Evolutionary conservation across 306 rosid species (phyloP), one percentile per base, ranked within the genome.

Genomic region (Quillaja saponaria): DNA sequence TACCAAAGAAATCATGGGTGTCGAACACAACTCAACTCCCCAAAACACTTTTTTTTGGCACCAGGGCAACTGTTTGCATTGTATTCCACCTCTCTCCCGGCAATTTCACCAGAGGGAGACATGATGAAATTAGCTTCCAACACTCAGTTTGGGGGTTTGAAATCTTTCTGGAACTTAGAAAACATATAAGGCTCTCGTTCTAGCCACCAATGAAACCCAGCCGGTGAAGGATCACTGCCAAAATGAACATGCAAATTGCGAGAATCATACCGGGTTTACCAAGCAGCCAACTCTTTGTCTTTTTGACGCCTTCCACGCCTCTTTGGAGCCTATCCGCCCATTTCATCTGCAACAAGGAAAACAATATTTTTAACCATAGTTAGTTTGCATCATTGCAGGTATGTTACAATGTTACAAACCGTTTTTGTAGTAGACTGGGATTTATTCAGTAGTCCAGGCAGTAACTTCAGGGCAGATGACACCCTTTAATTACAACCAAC

Each of bases 251-350:
- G 76, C 68, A 69, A 69, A 92, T 76, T 41, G 99, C 99, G 20
- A 92, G 62, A 51, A 85, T 64, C 84, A 92, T 41, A 58, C 99
- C 95, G 10, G 83, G 78, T 55, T 78, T 87, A 56, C 99, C 99
- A 28, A 92, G 85, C 34, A 92, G 62, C 95, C 94, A 92, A 59
- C 76, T 89, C 82, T 92, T 92, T 5, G 86, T 85, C 78, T 83
- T 92, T 72, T 67, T 89, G 13, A 61, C 96, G 47, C 91, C 81
- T 76, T 89, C 96, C 35, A 72, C 86, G 41, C 89, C 96, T 60
- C 80, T 84, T 64, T 89, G 99, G 70, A 92, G 0, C 85, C 82
- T 85, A 42, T 89, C 96, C 3, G 94, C 95, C 99, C 96, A 92
- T 38, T 71, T 82, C 99, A 92, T 89, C 99, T 91, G 85, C 74